Evolutionary conservation across 2,329 filamentous ascomycete species (phyloP).

Genomic region (Saccharata proteae): DNA sequence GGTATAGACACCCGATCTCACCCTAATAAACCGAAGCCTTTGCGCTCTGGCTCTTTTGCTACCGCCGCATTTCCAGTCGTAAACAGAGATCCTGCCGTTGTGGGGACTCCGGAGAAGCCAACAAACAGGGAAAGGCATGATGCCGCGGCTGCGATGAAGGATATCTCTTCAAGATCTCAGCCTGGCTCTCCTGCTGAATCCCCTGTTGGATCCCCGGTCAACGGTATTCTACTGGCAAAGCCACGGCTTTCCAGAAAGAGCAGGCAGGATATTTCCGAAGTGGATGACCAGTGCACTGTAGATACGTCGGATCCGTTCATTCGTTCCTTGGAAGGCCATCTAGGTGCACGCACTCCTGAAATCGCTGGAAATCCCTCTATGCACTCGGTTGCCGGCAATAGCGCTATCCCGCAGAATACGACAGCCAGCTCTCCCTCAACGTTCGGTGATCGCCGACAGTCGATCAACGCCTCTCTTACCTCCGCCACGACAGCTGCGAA

Average conservation of each 20-base stretch:
- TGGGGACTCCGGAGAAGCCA: slow-evolving; percentile 38
- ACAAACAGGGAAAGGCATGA: slow-evolving; percentile 47
- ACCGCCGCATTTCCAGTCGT: slow-evolving; percentile 52
- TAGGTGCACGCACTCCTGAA: slow-evolving; percentile 1
- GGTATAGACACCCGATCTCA: slow-evolving; percentile 2
- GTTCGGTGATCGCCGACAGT: slow-evolving; percentile 14
- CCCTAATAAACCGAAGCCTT: slow-evolving; percentile 33
- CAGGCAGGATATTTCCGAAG: not conserved
- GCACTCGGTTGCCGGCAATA: slow-evolving; percentile 3
- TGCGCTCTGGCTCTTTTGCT: slow-evolving; percentile 52
- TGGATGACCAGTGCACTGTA: not conserved
- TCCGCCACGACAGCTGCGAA: slow-evolving; percentile 45
- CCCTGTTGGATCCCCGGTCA: slow-evolving; percentile 30
- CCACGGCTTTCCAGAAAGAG: not conserved
- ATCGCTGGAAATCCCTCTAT: slow-evolving; percentile 2
- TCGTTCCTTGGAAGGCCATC: slow-evolving; percentile 4
- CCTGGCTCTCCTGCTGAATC: slow-evolving; percentile 41
- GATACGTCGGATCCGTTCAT: slow-evolving; percentile 5
- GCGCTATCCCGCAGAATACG: slow-evolving; percentile 7
- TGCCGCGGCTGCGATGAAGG: slow-evolving; percentile 55
- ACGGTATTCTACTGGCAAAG: slow-evolving; percentile 1
- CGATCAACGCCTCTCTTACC: slow-evolving; percentile 24
- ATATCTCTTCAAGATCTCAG: slow-evolving; percentile 50
- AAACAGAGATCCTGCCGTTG: slow-evolving; percentile 53
- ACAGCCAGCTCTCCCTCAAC: slow-evolving; percentile 9